These are phyloP conservation scores for Aspergillus tanneri DNA, from an alignment of 2,329 filamentous ascomycete genomes.

Conservation along the genomic window DNA sequence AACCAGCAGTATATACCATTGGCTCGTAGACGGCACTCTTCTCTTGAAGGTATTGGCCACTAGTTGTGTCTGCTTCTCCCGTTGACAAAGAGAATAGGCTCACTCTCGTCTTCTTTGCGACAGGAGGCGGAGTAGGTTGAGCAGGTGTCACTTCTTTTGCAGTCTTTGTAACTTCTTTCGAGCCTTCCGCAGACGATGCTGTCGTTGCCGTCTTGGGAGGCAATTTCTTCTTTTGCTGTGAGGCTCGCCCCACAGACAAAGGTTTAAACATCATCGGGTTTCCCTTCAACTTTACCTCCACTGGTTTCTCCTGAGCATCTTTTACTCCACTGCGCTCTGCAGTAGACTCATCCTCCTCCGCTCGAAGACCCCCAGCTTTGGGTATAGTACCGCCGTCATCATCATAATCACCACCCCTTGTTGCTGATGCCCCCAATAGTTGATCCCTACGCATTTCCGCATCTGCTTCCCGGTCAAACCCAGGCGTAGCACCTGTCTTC, in stretches of 20 bases:
- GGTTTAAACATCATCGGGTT: constrained; percentile 88
- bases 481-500: constrained; percentile 80
- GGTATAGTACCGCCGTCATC: constrained; percentile 35
- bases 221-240: constrained; percentile 64
- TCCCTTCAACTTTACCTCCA: constrained; percentile 58
- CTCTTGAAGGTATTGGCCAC: constrained; percentile 7
- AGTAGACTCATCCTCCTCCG: constrained; percentile 6
- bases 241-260: constrained; percentile 75
- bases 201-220: constrained; percentile 28
- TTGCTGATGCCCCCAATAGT: constrained; percentile 21
- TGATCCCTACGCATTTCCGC: constrained; percentile 35
- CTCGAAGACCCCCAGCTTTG: constrained; percentile 25
- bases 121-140: constrained; percentile 6
- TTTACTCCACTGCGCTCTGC: constrained; percentile 1
- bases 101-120: constrained; percentile 42
- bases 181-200: constrained; percentile 16
- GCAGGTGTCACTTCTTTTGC: constrained; percentile 10
- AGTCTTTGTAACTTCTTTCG: constrained; percentile 11
- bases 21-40: constrained; percentile 38
- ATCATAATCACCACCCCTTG: constrained; percentile 22
- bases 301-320: constrained; percentile 20
- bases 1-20: constrained; percentile 39
- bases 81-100: constrained; percentile 45
- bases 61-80: constrained; percentile 21
- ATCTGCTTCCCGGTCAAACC: constrained; percentile 67